Evolutionary conservation across 23 red algal genomes (phyloP).

Genomic region (Gracilaria domingensis): DNA sequence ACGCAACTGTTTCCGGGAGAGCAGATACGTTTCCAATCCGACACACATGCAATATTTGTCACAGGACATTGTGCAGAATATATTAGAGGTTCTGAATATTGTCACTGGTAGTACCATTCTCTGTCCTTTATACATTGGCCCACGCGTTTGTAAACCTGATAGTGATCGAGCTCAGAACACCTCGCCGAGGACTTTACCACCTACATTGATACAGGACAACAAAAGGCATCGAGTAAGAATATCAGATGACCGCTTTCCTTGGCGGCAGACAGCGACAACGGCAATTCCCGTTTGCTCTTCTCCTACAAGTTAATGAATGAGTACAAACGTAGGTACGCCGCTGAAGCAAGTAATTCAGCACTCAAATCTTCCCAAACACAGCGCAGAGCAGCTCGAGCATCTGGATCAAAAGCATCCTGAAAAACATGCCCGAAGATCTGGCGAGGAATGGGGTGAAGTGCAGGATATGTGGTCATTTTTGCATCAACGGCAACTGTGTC

Average conservation of each 20-base stretch:
- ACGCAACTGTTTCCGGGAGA: neutral
- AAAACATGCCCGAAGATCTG: constrained; percentile 54
- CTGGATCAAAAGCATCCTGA: constrained; percentile 65
- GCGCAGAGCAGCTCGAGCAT: constrained; percentile 45
- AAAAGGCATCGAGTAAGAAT: constrained; percentile 72
- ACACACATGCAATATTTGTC: too few species aligned
- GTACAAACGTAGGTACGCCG: constrained; percentile 50
- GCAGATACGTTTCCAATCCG: neutral
- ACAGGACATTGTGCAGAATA: too few species aligned
- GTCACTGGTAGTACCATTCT: too few species aligned
- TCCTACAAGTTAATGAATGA: constrained; percentile 65
- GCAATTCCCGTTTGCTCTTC: constrained; percentile 34
- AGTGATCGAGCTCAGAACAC: constrained; percentile 49
- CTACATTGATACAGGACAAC: constrained; percentile 54
- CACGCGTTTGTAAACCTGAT: too few species aligned
- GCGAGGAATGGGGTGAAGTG: constrained; percentile 40
- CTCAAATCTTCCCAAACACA: constrained; percentile 72
- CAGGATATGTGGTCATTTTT: constrained; percentile 9
- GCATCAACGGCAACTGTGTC: too few species aligned
- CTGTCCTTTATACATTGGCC: too few species aligned
- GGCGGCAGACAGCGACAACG: constrained; percentile 38
- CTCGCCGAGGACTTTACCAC: constrained; percentile 73
- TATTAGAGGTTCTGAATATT: too few species aligned
- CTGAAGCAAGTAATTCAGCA: constrained; percentile 49
- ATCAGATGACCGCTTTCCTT: constrained; percentile 62